A percentile compares a stretch with the other conserved stretches of the same genome.
phyloP scores from a whole-genome alignment of 2,329 filamentous ascomycete genomes.

The Diaporthe capsici region DNA sequence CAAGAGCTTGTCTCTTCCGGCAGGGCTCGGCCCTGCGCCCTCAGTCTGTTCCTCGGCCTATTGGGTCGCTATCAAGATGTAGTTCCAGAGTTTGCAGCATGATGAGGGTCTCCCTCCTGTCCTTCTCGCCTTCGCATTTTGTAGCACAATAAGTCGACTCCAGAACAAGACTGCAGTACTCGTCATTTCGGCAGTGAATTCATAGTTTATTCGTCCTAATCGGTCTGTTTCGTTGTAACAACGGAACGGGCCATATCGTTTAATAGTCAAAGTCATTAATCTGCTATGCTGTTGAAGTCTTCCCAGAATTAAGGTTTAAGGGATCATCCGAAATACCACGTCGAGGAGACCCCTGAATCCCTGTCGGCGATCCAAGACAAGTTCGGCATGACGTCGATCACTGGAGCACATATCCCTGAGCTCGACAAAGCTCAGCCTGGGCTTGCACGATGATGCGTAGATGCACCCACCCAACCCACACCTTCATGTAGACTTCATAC shows the following conservation, averaged over 20 bases:
- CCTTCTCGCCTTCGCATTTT: background rate
- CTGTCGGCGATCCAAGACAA: constrained; percentile 18
- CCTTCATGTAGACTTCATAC: background rate
- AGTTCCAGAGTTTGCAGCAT: background rate
- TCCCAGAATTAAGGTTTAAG: background rate
- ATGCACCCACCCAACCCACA: background rate
- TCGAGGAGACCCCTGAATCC: constrained; percentile 10
- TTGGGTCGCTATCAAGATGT: background rate
- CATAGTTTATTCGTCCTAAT: too few species aligned
- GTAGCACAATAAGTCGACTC: background rate
- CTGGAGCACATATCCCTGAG: background rate
- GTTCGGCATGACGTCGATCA: constrained; percentile 32
- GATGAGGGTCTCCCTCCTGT: background rate
- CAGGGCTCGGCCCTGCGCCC: too few species aligned
- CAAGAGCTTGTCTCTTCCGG: background rate
- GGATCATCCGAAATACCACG: background rate
- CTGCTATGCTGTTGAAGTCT: background rate
- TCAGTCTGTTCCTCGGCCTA: background rate
- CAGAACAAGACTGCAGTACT: background rate
- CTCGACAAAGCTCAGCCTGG: constrained; percentile 15
- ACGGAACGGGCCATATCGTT: background rate
- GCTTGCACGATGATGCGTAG: constrained; percentile 24
- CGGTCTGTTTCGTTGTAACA: background rate
- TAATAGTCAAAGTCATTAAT: too few species aligned
- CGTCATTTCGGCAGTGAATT: background rate